A percentile compares a stretch with the other conserved stretches of the same genome.
Conservation (phyloP, 148 eudicot species). For the Cornus florida region DNA sequence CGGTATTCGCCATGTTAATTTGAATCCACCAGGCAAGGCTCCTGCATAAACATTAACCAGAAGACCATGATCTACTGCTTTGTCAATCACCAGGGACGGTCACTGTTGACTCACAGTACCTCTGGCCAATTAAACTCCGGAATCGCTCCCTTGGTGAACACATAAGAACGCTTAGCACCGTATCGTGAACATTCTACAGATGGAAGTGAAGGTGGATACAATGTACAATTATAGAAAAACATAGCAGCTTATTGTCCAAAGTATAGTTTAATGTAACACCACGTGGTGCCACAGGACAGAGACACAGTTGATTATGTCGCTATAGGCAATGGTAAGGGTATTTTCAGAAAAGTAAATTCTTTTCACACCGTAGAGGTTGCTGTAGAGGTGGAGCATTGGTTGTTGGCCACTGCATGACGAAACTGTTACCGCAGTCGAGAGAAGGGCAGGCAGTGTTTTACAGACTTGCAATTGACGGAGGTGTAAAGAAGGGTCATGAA, state of each 20-base stretch:
- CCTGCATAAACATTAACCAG: background rate
- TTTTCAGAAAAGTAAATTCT: slow-evolving; percentile 10
- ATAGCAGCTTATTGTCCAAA: too few species aligned
- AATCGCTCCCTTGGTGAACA: slow-evolving; percentile 2
- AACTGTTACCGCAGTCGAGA: slow-evolving; percentile 8
- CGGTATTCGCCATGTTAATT: slow-evolving; percentile 10
- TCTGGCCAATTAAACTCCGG: slow-evolving; percentile 20
- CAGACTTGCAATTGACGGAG: background rate
- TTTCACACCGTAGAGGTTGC: slow-evolving; percentile 8
- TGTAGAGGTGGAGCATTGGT: slow-evolving; percentile 10
- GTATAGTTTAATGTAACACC: slow-evolving; percentile 7
- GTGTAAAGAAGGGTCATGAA: background rate
- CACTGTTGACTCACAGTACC: slow-evolving; percentile 5
- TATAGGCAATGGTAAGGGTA: background rate
- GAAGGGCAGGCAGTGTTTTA: slow-evolving; percentile 3
- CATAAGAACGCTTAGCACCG: slow-evolving; percentile 5
- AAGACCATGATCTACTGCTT: background rate
- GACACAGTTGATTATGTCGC: background rate
- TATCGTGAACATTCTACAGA: slow-evolving; percentile 10
- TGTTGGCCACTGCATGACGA: background rate
- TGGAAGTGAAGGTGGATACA: slow-evolving; percentile 18
- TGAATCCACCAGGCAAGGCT: slow-evolving; percentile 15
- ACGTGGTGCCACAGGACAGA: slow-evolving; percentile 6
- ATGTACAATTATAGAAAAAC: too few species aligned
- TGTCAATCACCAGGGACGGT: background rate